These are phyloP conservation scores for Taphrina pruni DNA, from an alignment of 1,139 yeast species.

Conservation along the genomic window DNA sequence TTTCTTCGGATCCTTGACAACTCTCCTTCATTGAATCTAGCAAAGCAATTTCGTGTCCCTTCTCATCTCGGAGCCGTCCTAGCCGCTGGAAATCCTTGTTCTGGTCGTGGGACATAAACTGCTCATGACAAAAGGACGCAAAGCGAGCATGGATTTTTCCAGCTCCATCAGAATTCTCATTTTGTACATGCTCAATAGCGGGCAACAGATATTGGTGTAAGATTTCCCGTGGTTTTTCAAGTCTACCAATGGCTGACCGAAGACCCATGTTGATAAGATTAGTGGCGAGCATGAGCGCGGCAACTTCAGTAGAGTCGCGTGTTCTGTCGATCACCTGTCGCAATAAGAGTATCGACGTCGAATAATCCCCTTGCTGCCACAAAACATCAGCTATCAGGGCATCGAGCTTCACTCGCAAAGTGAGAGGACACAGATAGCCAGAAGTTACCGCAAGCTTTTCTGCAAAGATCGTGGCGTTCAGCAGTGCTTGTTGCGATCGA, in stretches of 20 bases:
- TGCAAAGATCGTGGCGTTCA: conserved; percentile 24
- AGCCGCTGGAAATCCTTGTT: conserved; percentile 58
- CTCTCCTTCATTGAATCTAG: conserved; percentile 56
- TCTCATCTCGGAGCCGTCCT: conserved; percentile 54
- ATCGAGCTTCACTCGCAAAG: conserved; percentile 2
- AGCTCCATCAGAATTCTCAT: conserved; percentile 47
- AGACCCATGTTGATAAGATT: conserved; percentile 54
- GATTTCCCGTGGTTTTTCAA: conserved; percentile 66
- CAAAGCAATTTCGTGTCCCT: conserved; percentile 58
- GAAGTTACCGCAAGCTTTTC: conserved; percentile 16
- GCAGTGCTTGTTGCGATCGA: conserved; percentile 13
- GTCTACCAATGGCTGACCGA: conserved; percentile 75
- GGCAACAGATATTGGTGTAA: conserved; percentile 64
- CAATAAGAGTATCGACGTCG: conserved; percentile 25
- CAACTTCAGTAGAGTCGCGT: background rate
- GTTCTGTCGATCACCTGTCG: background rate
- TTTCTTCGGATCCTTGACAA: conserved; percentile 59
- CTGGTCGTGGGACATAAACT: conserved; percentile 58
- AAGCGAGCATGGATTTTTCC: conserved; percentile 63
- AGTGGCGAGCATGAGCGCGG: background rate
- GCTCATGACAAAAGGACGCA: conserved; percentile 78
- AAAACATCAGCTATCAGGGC: conserved; percentile 35
- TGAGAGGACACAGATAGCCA: conserved; percentile 2
- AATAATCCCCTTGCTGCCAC: conserved; percentile 31
- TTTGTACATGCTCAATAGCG: conserved; percentile 49